A percentile compares a stretch with the other conserved stretches of the same genome.
Conservation (phyloP, 2,329 filamentous ascomycete genomes). For the Cladosporium oxysporum region DNA sequence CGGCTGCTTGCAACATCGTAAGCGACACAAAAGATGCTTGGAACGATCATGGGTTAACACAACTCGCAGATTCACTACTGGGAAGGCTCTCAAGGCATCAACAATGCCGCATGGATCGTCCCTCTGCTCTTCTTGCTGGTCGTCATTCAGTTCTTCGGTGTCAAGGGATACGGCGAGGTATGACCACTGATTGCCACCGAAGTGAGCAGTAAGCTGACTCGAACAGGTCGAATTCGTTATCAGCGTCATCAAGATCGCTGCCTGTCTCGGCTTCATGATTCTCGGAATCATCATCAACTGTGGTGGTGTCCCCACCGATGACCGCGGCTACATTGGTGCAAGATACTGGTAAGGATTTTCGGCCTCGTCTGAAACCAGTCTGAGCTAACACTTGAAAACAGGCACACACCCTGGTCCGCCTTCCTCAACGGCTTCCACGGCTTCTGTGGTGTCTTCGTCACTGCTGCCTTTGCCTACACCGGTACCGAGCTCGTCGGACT, state of each 20-base stretch:
- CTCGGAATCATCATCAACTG: conserved; percentile 60
- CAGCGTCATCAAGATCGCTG: conserved; percentile 32
- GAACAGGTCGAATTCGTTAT: conserved; percentile 30
- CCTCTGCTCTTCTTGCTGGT: conserved; percentile 80
- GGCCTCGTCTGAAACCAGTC: no score
- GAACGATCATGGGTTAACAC: background rate
- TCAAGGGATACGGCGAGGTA: conserved; percentile 53
- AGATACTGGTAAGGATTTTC: conserved; percentile 11
- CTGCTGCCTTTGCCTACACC: conserved; percentile 62
- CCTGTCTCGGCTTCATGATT: conserved; percentile 64
- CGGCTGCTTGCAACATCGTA: conserved; percentile 30
- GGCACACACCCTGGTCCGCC: conserved; percentile 27
- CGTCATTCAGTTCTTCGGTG: conserved; percentile 81
- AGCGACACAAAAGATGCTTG: background rate
- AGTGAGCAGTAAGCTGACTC: background rate
- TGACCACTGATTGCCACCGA: conserved; percentile 28
- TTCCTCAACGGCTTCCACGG: conserved; percentile 64
- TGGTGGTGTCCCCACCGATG: conserved; percentile 54
- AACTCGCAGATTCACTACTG: conserved; percentile 29
- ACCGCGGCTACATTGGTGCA: conserved; percentile 25
- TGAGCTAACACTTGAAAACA: no score
- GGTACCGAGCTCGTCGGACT: conserved; percentile 60
- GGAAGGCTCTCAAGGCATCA: conserved; percentile 42
- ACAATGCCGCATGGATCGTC: conserved; percentile 75
- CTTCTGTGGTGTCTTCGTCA: conserved; percentile 64